Base-by-base conservation (phyloP, 192 early-diverging fungal genomes). In the Rhizophlyctis rosea region DNA sequence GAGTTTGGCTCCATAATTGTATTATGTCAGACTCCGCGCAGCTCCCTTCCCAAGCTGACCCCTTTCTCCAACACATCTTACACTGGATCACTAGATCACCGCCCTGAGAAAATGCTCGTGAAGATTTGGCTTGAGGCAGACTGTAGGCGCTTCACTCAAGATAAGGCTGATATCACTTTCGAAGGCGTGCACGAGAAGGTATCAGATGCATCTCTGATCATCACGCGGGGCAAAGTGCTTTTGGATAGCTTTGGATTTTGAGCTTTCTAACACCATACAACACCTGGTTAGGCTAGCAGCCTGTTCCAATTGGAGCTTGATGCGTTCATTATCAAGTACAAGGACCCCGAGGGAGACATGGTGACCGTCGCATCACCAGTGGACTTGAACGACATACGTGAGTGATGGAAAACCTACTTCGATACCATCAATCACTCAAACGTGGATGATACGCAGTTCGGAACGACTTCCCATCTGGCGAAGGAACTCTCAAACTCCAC, bases 331-430 rank as follows among this genome's bases (percentile, higher is more conserved):
- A 36, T 61, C 5, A 27, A 55, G n/a, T 58, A 47, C 36, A 30
- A 54, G 18, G 52, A 68, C 28, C 29, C 29, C 32, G 66, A 61
- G 30, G 66, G 58, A 1, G 66, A 68, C 31, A 24, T 34, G 23
- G 62, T 62, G 23, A 62, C 61, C 14, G 33, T 62, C 50, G 48
- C 28, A 25, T 50, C 50, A 4, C 2, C 21, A 9, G 61, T 52
- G 3, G 61, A 62, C 28, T 18, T 64, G 13, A 53, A 21, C 11
- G 52, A 28, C 16, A 16, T 64, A 4, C 29, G 62, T 56, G 23
- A 34, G 54, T 55, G n/a, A 25, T 3, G 24, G 9, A 2, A 33
- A 5, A 28, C n/a, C 50, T 27, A 18, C 5, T 52, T 7, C 30
- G 24, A 2, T 4, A 30, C 53, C 27, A 44, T 52, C 50, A 9